phyloP scores from a whole-genome alignment of 2,329 filamentous ascomycete species.

The Sphaerulina populicola region DNA sequence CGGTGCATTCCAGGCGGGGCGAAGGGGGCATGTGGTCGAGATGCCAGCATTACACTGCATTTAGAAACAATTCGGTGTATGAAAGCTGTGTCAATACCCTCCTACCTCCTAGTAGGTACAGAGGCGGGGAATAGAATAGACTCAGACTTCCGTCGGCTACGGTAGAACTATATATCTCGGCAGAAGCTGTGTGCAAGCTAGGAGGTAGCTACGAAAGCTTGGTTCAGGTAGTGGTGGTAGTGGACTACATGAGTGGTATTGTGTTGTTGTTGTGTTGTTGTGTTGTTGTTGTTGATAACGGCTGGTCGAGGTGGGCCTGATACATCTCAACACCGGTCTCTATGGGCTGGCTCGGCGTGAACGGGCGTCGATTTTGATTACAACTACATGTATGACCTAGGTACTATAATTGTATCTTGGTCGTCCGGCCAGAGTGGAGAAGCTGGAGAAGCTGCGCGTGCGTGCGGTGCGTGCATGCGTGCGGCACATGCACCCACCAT shows the following conservation, averaged over 20 bases:
- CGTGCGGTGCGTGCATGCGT: too few species aligned
- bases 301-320: background rate
- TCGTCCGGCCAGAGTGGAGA: background rate
- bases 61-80: too few species aligned
- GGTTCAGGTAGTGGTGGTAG: too few species aligned
- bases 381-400: too few species aligned
- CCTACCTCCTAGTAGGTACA: too few species aligned
- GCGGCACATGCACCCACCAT: background rate
- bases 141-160: background rate
- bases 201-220: background rate
- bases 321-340: background rate
- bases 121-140: background rate
- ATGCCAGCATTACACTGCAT: too few species aligned
- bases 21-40: too few species aligned
- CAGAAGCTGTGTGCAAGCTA: background rate
- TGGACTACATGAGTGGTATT: too few species aligned
- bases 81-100: too few species aligned
- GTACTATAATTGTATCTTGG: too few species aligned
- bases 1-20: too few species aligned
- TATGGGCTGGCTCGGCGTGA: background rate
- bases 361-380: background rate
- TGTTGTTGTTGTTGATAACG: background rate
- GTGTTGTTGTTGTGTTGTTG: too few species aligned
- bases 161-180: background rate
- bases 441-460: background rate